These are phyloP conservation scores for Aspergillus homomorphus DNA, from an alignment of 495 filamentous ascomycete species.

Conservation along the genomic window DNA sequence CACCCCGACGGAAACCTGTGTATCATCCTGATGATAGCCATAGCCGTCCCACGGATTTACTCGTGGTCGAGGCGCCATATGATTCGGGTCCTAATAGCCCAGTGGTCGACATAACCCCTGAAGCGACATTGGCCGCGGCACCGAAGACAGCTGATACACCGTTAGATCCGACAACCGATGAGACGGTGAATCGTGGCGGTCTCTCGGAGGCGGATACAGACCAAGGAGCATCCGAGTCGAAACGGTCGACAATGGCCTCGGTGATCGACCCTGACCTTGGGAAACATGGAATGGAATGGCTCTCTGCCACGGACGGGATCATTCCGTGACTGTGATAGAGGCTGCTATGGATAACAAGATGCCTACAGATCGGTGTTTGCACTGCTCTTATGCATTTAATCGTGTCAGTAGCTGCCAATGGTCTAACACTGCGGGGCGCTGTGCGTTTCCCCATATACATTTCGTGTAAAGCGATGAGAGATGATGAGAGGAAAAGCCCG, in stretches of 20 bases:
- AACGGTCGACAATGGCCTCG: neutral
- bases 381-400: no score
- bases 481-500: no score
- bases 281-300: conserved; percentile 14
- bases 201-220: neutral
- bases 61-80: conserved; percentile 51
- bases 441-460: no score
- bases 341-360: no score
- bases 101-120: conserved; percentile 27
- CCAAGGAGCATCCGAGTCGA: neutral
- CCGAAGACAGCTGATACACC: neutral
- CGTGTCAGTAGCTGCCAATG: no score
- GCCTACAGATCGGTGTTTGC: no score
- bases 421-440: no score
- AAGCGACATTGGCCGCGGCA: conserved; percentile 5
- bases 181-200: neutral
- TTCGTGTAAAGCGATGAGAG: no score
- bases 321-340: conserved; percentile 14
- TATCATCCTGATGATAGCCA: conserved; percentile 21
- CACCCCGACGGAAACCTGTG: conserved; percentile 36
- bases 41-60: conserved; percentile 34
- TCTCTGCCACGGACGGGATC: conserved; percentile 18
- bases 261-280: neutral
- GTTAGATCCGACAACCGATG: neutral
- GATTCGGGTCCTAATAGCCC: conserved; percentile 53